Evolutionary conservation across 768 basidiomycete species (phyloP), one percentile per base, ranked within the genome.

Genomic region (Pulveroboletus sp.): DNA sequence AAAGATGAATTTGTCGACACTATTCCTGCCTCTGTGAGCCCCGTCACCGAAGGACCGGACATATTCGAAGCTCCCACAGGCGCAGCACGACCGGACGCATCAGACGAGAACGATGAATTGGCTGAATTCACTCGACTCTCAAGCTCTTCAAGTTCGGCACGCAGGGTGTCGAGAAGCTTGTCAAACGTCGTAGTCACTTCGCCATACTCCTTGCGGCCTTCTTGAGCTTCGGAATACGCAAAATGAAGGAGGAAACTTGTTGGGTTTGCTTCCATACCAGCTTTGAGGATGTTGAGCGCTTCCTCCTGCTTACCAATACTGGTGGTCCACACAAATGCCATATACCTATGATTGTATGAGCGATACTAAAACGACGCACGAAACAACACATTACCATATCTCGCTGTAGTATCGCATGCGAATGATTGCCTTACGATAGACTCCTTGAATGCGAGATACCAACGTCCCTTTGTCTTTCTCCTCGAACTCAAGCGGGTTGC

Each of bases 341-440:
- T 90, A 65, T 87, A 94, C 90, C 92, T 95, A 20, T 19, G 25
- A 17, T 53, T 35, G 47, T 39, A 14, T 59, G 29, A 65, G 53
- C 39, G 24, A 36, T 14, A 52, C 36, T 43, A 49, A 25, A 50
- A 32, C 1, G n/a, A 32, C 2, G 14, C 31, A 17, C 23, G 32
- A 40, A 38, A 14, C 1, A 29, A 20, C 20, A 29, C 62, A 76
- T 40, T 55, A 92, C 97, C 95, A 97, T 47, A 97, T 85, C 68
- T 99, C 97, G 4, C 90, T 84, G 66, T 88, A 97, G 70, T 90
- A 98, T 36, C 95, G 76, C 90, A 97, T 90, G 49, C 90, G 81
- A 41, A 90, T 85, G 41, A 97, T 73, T 10, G 93, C 94, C 68
- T 95, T 93, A 55, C 86, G 78, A 64, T 97, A 92, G 17, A 90